A percentile compares a stretch with the other conserved stretches of the same genome.
Evolutionary conservation across 305 asterid species (phyloP).

Genomic region (Plantago rigida): DNA sequence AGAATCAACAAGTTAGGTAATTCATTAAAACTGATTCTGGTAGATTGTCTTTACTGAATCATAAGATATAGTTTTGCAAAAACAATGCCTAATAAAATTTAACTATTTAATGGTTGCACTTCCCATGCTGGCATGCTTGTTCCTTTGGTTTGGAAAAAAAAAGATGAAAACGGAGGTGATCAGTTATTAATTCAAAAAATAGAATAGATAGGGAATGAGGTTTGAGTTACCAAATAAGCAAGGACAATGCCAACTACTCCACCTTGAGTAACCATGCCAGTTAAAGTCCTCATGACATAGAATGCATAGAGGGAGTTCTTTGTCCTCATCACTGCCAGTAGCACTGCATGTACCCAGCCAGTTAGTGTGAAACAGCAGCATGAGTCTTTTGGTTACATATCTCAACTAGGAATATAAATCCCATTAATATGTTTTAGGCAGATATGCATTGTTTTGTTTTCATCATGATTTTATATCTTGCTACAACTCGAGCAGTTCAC

Average conservation of each 20-base stretch:
- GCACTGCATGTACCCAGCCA: conserved; percentile 26
- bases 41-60: no score
- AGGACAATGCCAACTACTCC: conserved; percentile 44
- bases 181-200: background rate
- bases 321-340: conserved; percentile 47
- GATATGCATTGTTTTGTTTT: background rate
- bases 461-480: background rate
- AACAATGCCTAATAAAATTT: no score
- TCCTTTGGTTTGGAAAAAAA: no score
- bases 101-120: no score
- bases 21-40: no score
- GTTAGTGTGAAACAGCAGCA: background rate
- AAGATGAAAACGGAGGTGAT: no score
- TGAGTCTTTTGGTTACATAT: background rate
- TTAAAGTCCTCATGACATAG: conserved; percentile 40
- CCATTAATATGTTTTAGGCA: background rate
- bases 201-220: conserved; percentile 3
- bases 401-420: background rate
- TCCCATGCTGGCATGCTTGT: no score
- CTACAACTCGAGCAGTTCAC: background rate
- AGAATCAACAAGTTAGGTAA: no score
- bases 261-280: conserved; percentile 44
- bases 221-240: conserved; percentile 43
- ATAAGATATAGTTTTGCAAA: no score
- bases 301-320: conserved; percentile 35